phyloP scores from a whole-genome alignment of 768 basidiomycete species.

The Suillus subalutaceus region DNA sequence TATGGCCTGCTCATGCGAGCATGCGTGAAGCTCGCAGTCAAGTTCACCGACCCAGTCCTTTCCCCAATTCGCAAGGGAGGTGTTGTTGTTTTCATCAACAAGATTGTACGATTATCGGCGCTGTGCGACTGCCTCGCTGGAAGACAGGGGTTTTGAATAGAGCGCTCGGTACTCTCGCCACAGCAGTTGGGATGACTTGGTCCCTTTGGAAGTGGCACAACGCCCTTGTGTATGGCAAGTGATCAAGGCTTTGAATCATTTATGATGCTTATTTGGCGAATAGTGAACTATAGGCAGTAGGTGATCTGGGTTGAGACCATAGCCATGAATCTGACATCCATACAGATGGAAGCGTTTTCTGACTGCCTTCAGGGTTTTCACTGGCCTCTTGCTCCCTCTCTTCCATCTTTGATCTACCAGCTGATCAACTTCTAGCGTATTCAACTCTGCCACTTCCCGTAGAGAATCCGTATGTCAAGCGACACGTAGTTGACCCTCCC shows the following conservation, averaged over 20 bases:
- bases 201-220: conserved; percentile 50
- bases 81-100: not conserved
- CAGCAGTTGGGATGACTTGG: conserved; percentile 31
- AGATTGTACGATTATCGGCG: not conserved
- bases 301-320: not conserved
- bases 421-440: conserved; percentile 37
- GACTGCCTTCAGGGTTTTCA: conserved; percentile 42
- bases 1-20: conserved; percentile 10
- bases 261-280: not conserved
- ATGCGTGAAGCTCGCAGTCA: not conserved
- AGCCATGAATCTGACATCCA: not conserved
- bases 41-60: not conserved
- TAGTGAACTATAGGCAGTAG: conserved; percentile 14
- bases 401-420: conserved; percentile 17
- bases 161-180: conserved; percentile 16
- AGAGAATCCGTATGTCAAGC: conserved; percentile 45
- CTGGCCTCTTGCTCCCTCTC: conserved; percentile 39
- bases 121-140: not conserved
- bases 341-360: conserved; percentile 34
- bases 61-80: no score
- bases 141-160: conserved; percentile 7
- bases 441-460: conserved; percentile 43
- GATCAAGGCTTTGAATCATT: not conserved
- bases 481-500: conserved; percentile 14
- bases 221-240: conserved; percentile 41